phyloP scores from a whole-genome alignment of 2,329 filamentous ascomycete species.

The Sphaerulina musiva region DNA sequence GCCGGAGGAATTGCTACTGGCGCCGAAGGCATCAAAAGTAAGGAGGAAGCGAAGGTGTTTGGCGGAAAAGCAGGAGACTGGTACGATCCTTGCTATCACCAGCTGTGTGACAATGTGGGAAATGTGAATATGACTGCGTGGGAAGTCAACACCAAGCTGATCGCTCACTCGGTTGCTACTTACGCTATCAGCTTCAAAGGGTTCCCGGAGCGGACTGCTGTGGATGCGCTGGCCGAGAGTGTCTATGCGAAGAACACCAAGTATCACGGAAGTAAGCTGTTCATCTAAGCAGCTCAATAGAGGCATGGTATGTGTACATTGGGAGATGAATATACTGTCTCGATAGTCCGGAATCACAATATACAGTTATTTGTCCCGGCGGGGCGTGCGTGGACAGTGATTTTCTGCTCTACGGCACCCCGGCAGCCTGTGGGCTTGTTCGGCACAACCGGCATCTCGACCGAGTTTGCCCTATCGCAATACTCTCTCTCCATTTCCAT shows the following conservation, averaged over 20 bases:
- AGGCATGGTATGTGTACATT: neutral
- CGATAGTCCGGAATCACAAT: neutral
- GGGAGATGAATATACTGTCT: neutral
- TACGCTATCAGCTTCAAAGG: conserved; percentile 60
- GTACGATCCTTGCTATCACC: conserved; percentile 38
- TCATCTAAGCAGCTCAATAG: conserved; percentile 10
- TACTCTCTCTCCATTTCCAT: neutral
- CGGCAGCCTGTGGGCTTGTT: neutral
- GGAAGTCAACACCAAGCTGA: conserved; percentile 51
- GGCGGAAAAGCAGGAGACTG: conserved; percentile 55
- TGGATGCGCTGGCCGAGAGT: conserved; percentile 4
- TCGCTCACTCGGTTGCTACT: conserved; percentile 66
- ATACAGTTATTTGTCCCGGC: neutral
- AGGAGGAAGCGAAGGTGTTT: conserved; percentile 58
- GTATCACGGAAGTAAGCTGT: conserved; percentile 20
- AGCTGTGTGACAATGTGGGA: conserved; percentile 33
- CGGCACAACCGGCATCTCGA: neutral
- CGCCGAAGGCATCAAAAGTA: conserved; percentile 64
- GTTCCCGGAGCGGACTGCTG: conserved; percentile 38
- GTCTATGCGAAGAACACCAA: conserved; percentile 15
- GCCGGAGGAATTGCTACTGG: conserved; percentile 28
- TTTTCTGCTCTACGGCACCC: no score
- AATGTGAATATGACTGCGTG: conserved; percentile 50
- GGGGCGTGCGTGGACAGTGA: no score
- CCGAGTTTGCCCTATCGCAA: neutral